These are phyloP conservation scores for Yamadazyma paraphyllophila DNA, from an alignment of 805 yeast genomes.

Conservation along the genomic window DNA sequence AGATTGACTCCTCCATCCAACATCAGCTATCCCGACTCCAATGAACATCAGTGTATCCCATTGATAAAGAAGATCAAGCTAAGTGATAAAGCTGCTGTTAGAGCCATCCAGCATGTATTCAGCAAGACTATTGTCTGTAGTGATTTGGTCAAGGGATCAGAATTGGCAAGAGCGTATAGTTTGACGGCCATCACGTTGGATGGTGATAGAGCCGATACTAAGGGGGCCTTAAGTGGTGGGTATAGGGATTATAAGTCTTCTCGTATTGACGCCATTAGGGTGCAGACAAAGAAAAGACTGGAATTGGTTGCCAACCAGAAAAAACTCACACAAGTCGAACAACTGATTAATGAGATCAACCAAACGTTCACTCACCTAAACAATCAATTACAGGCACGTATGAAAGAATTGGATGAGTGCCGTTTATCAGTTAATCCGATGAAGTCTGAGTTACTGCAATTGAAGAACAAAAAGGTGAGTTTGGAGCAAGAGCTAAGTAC, in stretches of 20 bases:
- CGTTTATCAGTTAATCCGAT: constrained; percentile 42
- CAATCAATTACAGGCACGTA: constrained; percentile 37
- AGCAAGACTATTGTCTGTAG: constrained; percentile 77
- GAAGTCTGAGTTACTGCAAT: constrained; percentile 40
- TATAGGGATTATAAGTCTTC: constrained; percentile 66
- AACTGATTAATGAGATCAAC: constrained; percentile 45
- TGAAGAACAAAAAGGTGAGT: constrained; percentile 40
- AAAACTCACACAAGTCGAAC: constrained; percentile 34
- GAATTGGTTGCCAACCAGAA: constrained; percentile 38
- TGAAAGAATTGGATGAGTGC: constrained; percentile 44
- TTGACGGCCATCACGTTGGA: constrained; percentile 82
- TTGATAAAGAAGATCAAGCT: constrained; percentile 70
- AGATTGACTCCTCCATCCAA: constrained; percentile 40
- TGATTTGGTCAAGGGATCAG: constrained; percentile 65
- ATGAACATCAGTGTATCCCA: constrained; percentile 65
- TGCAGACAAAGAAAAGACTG: constrained; percentile 49
- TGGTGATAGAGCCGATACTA: constrained; percentile 85
- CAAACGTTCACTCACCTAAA: constrained; percentile 50
- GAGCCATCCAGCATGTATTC: constrained; percentile 77
- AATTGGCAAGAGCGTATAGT: constrained; percentile 57
- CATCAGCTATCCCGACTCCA: constrained; percentile 56
- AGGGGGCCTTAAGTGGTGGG: constrained; percentile 89
- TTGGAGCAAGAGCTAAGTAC: constrained; percentile 44
- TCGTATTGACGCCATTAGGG: constrained; percentile 66
- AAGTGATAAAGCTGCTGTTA: constrained; percentile 49